Percentiles rank a stretch among this genome's conserved stretches.
These are phyloP conservation scores for Dothideomycetes sp. DNA, from an alignment of 2,329 filamentous ascomycete genomes.

Conservation along the genomic window DNA sequence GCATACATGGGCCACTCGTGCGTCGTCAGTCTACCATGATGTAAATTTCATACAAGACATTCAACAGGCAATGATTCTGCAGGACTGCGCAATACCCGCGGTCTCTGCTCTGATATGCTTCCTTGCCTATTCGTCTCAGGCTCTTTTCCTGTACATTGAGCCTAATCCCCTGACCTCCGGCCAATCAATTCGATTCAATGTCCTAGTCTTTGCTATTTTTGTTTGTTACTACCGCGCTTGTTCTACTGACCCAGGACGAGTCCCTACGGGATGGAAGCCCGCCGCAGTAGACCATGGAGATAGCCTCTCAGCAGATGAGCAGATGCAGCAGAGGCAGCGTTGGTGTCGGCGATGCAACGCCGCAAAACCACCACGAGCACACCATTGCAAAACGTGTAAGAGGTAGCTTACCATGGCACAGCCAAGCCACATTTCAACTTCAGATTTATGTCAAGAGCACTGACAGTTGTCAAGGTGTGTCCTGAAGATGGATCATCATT, in stretches of 20 bases:
- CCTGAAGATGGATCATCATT: constrained; percentile 78
- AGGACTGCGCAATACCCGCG: constrained; percentile 52
- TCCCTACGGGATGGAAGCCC: constrained; percentile 35
- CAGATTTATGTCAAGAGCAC: neutral
- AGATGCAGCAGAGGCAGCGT: constrained; percentile 23
- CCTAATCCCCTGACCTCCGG: constrained; percentile 46
- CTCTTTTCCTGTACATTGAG: constrained; percentile 50
- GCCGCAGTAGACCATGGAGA: constrained; percentile 45
- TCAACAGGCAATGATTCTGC: constrained; percentile 7
- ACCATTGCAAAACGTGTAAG: constrained; percentile 69
- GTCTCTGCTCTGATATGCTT: constrained; percentile 57
- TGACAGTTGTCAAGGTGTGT: constrained; percentile 33
- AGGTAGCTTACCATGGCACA: constrained; percentile 31
- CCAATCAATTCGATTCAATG: constrained; percentile 56
- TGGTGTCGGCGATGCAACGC: constrained; percentile 71
- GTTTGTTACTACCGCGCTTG: constrained; percentile 59
- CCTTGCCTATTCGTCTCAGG: constrained; percentile 62
- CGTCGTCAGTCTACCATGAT: no score
- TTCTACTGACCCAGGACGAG: constrained; percentile 44
- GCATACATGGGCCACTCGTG: no score
- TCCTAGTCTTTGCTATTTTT: constrained; percentile 52
- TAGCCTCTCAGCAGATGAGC: constrained; percentile 10
- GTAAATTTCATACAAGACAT: neutral
- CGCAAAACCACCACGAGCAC: constrained; percentile 64
- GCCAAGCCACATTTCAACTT: neutral